Base-by-base conservation (phyloP, 495 filamentous ascomycete species). In the Neurospora sp. region DNA sequence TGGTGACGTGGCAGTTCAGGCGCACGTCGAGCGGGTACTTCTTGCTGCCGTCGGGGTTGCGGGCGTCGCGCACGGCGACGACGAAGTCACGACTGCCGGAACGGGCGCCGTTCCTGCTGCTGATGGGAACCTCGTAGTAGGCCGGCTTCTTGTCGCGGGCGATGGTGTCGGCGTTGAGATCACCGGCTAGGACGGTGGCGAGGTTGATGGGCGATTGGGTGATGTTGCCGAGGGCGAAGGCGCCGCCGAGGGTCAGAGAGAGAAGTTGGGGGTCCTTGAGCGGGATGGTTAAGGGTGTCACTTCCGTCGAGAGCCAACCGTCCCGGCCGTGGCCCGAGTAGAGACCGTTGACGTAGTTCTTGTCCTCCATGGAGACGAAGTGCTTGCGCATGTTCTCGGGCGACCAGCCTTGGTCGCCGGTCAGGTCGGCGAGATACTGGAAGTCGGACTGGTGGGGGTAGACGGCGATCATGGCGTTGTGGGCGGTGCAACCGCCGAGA, bases 1-100 rank as follows among this genome's bases (percentile, higher is more conserved):
- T 88, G 11, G 90, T 92, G 18, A 87, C 91, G 70, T 90, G 83
- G 66, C 85, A 87, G 78, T 91, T 87, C 2, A 87, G 83, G 23
- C 85, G 83, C n/a, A 93, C 83, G 31, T 90, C 87, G 0, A 92
- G 83, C 0, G 83, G 84, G 75, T 91, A 90, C 75, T 85, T 87
- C 78, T 86, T 84, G 14, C 79, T 80, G 40, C 88, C 88, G 72
- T 90, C 84, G 0, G 76, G 72, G 74, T 87, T 87, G 23, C 70
- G 83, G 0, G 87, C 86, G 69, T 87, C 83, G 8, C 83, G 82
- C 1, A 88, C 85, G 8, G 84, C 77, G 27, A 87, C 75, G 69
- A 92, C 75, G 71, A 88, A 88, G 69, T 91, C 86, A 5, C 89
- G 31, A 2, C 1, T 2, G 5, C 86, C 85, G 72, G 80, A 88